Evolutionary conservation across 495 filamentous ascomycete species (phyloP), one percentile per base, ranked within the genome.

Genomic region (Articulospora tetracladia): DNA sequence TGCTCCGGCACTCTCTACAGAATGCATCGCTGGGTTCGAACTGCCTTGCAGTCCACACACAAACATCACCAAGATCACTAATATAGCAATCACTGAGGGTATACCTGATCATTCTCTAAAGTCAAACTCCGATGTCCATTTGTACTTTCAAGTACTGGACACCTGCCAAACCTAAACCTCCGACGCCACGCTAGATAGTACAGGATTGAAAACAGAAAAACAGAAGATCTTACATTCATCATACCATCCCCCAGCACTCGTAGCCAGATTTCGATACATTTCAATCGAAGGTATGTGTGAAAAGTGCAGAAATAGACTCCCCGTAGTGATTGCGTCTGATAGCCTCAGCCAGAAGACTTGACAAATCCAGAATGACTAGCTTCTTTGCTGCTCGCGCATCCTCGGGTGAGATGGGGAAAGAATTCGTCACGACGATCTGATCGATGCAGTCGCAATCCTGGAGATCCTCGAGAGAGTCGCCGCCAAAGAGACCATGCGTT

Each of bases 281-380:
- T 67, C 74, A 88, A 67, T 88, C 86, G 52, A 70, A 70, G 65
- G 80, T 77, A 63, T 89, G 87, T 64, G 91, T 86, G 76, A 93
- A 94, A 49, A 96, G 73, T 28, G 90, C 86, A 58, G 90, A 93
- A 72, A 96, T 92, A 62, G 89, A 93, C 76, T 90, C 86, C 55
- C 81, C 94, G 72, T 97, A 92, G 69, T 98, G 93, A 72, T 97
- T 97, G 68, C 94, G 84, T 69, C 94, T 79, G 65, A 98, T 98
- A 49, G 93, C 93, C 74, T 98, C 94, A 12, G 91, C 79, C 28
- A 98, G 77, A 61, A 98, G 79, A 67, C 84, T 89, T 46, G 91
- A 94, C 26, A 98, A 79, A 67, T 96, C 92, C 58, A 98, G 84
- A 19, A 96, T 79, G 55, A 92, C 84, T 70, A 98, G 79, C 77